Evolutionary conservation across 1,284 basidiomycete genomes (phyloP).

Genomic region (Tilletia walkeri): DNA sequence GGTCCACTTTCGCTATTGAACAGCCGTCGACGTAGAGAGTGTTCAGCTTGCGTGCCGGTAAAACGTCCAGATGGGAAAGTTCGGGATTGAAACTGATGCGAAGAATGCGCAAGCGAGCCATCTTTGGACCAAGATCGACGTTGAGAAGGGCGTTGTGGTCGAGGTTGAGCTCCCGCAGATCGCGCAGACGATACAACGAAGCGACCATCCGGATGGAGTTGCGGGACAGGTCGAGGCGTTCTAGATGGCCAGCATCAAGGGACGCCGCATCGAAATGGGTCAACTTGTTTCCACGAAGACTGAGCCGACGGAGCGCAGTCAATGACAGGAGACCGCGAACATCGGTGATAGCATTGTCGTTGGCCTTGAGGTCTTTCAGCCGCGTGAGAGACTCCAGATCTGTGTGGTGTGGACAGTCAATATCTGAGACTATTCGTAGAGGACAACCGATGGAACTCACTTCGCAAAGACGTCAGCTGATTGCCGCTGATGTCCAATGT

Average conservation of each 20-base stretch:
- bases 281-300: constrained; percentile 74
- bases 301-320: constrained; percentile 70
- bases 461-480: constrained; percentile 68
- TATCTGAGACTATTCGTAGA: constrained; percentile 62
- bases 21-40: constrained; percentile 93
- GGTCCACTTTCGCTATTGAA: constrained; percentile 61
- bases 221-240: constrained; percentile 75
- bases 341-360: constrained; percentile 78
- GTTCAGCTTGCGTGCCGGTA: constrained; percentile 70
- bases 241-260: constrained; percentile 59
- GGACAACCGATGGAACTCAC: constrained; percentile 22
- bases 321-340: constrained; percentile 63
- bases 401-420: not conserved
- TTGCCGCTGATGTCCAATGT: constrained; percentile 87
- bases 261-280: constrained; percentile 62
- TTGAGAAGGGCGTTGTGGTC: constrained; percentile 71
- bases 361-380: constrained; percentile 81
- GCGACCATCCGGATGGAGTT: constrained; percentile 65
- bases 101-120: constrained; percentile 65
- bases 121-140: constrained; percentile 56
- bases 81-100: constrained; percentile 76
- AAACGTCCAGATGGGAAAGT: constrained; percentile 69
- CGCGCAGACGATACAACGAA: constrained; percentile 27
- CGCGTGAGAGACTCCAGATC: constrained; percentile 58
- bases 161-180: constrained; percentile 64